Evolutionary conservation across 2,329 filamentous ascomycete species (phyloP), one percentile per base, ranked within the genome.

Genomic region (Pseudogymnoascus sp.): DNA sequence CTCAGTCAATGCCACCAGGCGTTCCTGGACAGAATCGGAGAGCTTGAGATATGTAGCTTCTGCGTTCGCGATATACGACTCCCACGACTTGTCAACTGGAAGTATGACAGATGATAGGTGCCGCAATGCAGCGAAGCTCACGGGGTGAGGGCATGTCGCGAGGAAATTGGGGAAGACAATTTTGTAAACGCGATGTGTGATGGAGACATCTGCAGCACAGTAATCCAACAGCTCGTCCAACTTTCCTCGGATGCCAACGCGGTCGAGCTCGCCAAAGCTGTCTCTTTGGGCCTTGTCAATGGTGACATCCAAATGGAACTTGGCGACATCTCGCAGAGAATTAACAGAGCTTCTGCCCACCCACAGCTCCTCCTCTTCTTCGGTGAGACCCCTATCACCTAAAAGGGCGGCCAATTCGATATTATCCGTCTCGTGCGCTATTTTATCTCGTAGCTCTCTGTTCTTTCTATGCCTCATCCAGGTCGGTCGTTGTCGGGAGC

Each of bases 401-500:
- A 97, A 76, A 35, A 96, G 76, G 53, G 84, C 79, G 2, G 87
- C 83, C 23, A 97, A 76, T 67, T 94, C 89, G 5, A 84, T 77
- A 62, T 87, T 88, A 14, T 88, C 83, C 2, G 86, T 88, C 62
- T 91, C 83, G 59, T 81, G 86, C 4, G 89, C 84, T 59, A 93
- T 86, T 70, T 88, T 89, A 66, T 97, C 92, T 60, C 91, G 82
- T 53, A 93, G 71, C 71, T 97, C 93, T 64, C 88, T 83, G 67
- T 88, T 91, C 77, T 99, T 99, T 73, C 91, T 90, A 75, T 96
- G 91, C 74, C 91, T 95, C 87, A 97, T 92, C 94, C 94, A 99
- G 0, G 91, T 96, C 7, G 95, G 94, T 60, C 94, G 84, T 75
- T 99, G 94, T 67, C 90, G 88, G 21, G 94, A 97, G 75, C 94